phyloP scores from a whole-genome alignment of 345 rosid species.

The Isatis tinctoria region DNA sequence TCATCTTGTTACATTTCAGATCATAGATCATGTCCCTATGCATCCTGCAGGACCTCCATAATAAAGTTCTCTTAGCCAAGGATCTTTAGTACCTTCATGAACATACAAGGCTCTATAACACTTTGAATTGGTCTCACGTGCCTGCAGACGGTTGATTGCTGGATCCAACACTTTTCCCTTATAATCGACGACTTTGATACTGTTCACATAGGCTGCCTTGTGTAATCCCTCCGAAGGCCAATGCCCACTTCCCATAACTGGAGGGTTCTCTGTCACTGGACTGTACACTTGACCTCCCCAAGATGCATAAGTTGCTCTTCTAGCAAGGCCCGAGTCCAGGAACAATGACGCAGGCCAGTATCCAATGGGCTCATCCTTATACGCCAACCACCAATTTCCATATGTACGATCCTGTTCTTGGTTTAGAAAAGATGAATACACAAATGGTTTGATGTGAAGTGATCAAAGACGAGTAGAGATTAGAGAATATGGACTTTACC shows the following conservation, averaged over 20 bases:
- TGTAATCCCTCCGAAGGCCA: background rate
- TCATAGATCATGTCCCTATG: background rate
- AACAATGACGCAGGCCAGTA: slow-evolving; percentile 25
- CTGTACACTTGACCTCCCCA: slow-evolving; percentile 17
- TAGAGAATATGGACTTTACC: background rate
- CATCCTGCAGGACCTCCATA: slow-evolving; percentile 25
- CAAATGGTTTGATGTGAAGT: background rate
- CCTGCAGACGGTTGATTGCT: background rate
- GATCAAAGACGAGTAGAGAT: background rate
- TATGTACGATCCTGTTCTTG: background rate
- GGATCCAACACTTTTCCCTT: background rate
- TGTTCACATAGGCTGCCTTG: background rate
- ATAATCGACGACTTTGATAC: background rate
- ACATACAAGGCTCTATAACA: slow-evolving; percentile 4
- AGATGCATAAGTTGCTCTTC: background rate
- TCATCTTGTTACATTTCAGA: background rate
- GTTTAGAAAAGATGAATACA: background rate
- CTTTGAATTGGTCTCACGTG: background rate
- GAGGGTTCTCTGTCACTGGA: background rate
- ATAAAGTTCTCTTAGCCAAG: background rate
- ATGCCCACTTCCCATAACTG: slow-evolving; percentile 24
- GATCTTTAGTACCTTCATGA: background rate
- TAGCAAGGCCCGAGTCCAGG: background rate
- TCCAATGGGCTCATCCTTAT: background rate
- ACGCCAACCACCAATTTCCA: slow-evolving; percentile 21